Conservation (phyloP, 164 flowering plant genomes). For the Vitis riparia region DNA sequence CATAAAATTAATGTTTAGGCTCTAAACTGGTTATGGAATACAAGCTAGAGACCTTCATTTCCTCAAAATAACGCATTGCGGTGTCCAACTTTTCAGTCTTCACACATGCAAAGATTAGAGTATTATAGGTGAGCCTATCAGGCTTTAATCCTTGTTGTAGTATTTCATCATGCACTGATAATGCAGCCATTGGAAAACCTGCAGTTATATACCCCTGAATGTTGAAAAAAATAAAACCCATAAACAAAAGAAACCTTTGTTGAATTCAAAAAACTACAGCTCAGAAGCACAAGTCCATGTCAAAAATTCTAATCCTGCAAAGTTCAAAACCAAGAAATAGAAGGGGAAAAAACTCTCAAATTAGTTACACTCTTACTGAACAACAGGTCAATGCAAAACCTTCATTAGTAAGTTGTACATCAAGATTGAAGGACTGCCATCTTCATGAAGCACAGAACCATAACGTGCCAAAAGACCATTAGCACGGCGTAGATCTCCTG, state of each 20-base stretch:
- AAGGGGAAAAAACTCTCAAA: neutral
- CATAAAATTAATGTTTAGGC: slow-evolving; percentile 22
- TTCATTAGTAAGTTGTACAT: slow-evolving; percentile 73
- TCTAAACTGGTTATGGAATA: slow-evolving; percentile 49
- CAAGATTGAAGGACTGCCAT: slow-evolving; percentile 44
- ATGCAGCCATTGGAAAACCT: slow-evolving; percentile 53
- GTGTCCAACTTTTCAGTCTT: slow-evolving; percentile 49
- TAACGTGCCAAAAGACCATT: slow-evolving; percentile 80
- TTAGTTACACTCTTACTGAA: neutral
- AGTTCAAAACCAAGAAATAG: neutral
- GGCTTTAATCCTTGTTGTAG: slow-evolving; percentile 53
- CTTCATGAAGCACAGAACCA: slow-evolving; percentile 49
- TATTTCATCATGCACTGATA: slow-evolving; percentile 48
- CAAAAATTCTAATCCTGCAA: neutral
- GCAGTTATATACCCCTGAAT: slow-evolving; percentile 62
- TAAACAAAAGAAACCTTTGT: too few species aligned
- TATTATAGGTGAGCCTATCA: slow-evolving; percentile 64
- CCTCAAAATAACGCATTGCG: slow-evolving; percentile 51
- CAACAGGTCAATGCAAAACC: slow-evolving; percentile 33
- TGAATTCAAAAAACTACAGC: neutral
- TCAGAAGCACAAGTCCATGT: neutral
- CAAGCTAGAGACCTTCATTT: slow-evolving; percentile 74
- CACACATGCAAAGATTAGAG: slow-evolving; percentile 59
- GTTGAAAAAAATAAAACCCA: neutral
- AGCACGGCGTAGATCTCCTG: slow-evolving; percentile 84